These are phyloP conservation scores for Suillus spraguei DNA, from an alignment of 768 basidiomycete genomes.

Conservation along the genomic window DNA sequence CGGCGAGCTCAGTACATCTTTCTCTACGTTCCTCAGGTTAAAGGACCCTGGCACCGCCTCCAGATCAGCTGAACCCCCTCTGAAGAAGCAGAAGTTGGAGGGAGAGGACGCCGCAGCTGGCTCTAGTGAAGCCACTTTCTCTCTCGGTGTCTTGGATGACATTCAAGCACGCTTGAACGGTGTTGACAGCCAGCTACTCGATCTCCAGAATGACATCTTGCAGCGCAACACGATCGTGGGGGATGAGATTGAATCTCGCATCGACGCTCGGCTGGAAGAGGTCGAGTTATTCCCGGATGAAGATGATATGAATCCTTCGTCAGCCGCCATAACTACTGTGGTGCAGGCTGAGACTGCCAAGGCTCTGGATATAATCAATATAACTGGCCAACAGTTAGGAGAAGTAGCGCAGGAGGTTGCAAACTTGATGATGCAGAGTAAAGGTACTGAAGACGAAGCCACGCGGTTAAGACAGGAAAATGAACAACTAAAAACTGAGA, in stretches of 20 bases:
- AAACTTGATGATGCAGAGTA: conserved; percentile 32
- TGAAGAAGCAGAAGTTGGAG: conserved; percentile 23
- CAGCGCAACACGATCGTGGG: conserved; percentile 35
- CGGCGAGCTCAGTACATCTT: conserved; percentile 27
- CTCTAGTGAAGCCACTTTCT: conserved; percentile 1
- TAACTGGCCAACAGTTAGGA: conserved; percentile 33
- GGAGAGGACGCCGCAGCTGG: conserved; percentile 8
- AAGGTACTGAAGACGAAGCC: conserved; percentile 26
- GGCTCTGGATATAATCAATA: background rate
- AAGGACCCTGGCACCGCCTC: background rate
- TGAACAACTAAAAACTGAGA: conserved; percentile 23
- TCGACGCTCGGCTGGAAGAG: conserved; percentile 33
- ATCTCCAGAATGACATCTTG: conserved; percentile 39
- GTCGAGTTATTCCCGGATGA: conserved; percentile 22
- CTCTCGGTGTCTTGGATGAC: conserved; percentile 25
- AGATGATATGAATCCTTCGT: conserved; percentile 20
- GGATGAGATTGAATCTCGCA: conserved; percentile 32
- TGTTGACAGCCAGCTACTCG: conserved; percentile 31
- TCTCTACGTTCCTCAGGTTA: conserved; percentile 24
- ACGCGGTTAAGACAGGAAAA: conserved; percentile 30
- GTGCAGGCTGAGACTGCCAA: conserved; percentile 19
- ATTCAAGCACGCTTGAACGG: conserved; percentile 31
- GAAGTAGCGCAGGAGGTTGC: conserved; percentile 33
- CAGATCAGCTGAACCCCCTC: conserved; percentile 11
- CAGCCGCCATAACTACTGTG: conserved; percentile 27